Evolutionary conservation across 768 basidiomycete species (phyloP).

Genomic region (Russula brevipes): DNA sequence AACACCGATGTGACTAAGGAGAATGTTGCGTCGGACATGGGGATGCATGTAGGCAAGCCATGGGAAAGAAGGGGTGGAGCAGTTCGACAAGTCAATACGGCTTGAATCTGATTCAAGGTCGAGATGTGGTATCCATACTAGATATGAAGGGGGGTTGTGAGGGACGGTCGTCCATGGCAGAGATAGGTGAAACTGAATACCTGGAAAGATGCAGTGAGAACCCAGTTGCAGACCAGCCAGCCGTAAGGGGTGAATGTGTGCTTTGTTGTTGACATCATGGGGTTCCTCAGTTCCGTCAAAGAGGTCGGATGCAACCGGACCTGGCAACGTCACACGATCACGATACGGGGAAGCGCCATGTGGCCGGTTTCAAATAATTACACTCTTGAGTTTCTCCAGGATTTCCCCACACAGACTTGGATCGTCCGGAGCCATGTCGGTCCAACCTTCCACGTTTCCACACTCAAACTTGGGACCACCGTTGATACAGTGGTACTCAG

Average conservation of each 20-base stretch:
- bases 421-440: no score
- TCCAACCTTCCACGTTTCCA: no score
- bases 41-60: conserved; percentile 67
- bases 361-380: no score
- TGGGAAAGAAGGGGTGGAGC: conserved; percentile 27
- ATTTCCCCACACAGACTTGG: no score
- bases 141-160: not conserved
- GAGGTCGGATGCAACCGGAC: no score
- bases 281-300: not conserved
- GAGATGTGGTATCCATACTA: conserved; percentile 93
- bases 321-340: not conserved
- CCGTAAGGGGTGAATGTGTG: conserved; percentile 65
- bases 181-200: conserved; percentile 26
- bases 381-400: no score
- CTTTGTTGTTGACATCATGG: not conserved
- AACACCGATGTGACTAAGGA: conserved; percentile 81
- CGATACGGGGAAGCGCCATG: no score
- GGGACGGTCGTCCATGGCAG: not conserved
- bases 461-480: no score
- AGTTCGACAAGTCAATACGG: conserved; percentile 64
- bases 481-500: no score
- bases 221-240: conserved; percentile 62
- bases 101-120: conserved; percentile 83
- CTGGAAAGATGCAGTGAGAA: conserved; percentile 57
- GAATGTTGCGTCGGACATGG: conserved; percentile 71